Conservation (phyloP, 345 rosid species). For the Draba incana region DNA sequence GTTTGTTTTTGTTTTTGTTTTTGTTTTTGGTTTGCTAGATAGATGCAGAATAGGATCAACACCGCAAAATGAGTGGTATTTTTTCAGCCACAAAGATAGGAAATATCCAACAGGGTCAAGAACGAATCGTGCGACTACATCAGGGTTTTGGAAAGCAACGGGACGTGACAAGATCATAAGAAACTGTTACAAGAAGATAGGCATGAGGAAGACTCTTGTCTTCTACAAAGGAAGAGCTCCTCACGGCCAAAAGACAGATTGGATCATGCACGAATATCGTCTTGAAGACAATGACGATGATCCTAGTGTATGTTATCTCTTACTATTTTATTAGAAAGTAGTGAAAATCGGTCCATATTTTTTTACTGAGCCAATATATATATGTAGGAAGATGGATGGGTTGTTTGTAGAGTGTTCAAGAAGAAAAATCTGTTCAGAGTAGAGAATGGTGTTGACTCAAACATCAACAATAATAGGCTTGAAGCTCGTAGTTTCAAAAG, state of each 20-base stretch:
- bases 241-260: conserved; percentile 92
- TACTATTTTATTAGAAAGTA: too few species aligned
- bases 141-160: conserved; percentile 98
- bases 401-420: conserved; percentile 88
- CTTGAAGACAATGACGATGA: conserved; percentile 82
- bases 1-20: neutral
- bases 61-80: conserved; percentile 97
- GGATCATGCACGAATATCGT: conserved; percentile 99
- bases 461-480: conserved; percentile 47
- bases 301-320: conserved; percentile 49
- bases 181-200: conserved; percentile 78
- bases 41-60: conserved; percentile 90
- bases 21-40: conserved; percentile 43
- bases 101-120: conserved; percentile 97
- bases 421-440: conserved; percentile 86
- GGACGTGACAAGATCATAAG: conserved; percentile 92
- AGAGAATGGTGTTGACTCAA: conserved; percentile 55
- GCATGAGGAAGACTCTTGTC: conserved; percentile 97
- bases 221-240: conserved; percentile 98
- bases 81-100: conserved; percentile 94
- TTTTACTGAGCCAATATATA: too few species aligned
- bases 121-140: conserved; percentile 88
- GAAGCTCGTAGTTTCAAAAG: conserved; percentile 50
- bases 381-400: conserved; percentile 97
- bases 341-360: too few species aligned